Base-by-base conservation (phyloP, 2,329 filamentous ascomycete genomes). In the Beauveria australis region DNA sequence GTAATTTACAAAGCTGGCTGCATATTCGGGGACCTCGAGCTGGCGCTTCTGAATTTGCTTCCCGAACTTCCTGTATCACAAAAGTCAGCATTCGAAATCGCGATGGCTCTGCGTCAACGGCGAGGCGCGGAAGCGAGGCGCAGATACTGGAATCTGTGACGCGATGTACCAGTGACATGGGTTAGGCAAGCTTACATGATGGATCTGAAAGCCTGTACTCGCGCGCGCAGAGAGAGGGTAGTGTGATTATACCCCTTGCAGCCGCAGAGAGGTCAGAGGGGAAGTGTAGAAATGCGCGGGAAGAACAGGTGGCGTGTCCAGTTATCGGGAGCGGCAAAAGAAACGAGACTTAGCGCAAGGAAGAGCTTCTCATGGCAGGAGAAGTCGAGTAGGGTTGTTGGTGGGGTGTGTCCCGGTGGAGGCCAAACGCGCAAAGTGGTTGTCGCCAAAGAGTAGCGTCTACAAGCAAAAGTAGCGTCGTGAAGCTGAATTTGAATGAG, bases 31-130 rank as follows among this genome's bases (percentile, higher is more conserved):
- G 63, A 99, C 92, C 75, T 99, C 94, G 71, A 99, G 90, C 83
- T 99, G 94, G 74, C 92, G 89, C 81, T 96, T 96, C 81, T 97
- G 94, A 67, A 99, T 96, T 74, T 97, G 91, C 81, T 99, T 99
- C 76, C 94, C 94, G 80, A 99, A 99, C 85, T 99, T 99, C 94
- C 93, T 99, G 70, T 56, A 64, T 62, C 57, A 33, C 53, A 53
- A 10, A 18, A 26, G 41, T 62, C 43, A 62, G 61, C 47, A 46
- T 49, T 40, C 53, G 41, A 40, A 33, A 7, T 22, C 4, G n/a
- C n/a, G 43, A 22, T 24, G 30, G 33, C 43, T 19, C 28, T n/a
- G 51, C 22, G 28, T 16, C 16, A 52, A 40, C 33, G 41, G 24
- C 19, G 22, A 9, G 7, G 16, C 19, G 26, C 22, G 28, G 12